These are phyloP conservation scores for Peniophora sp. DNA, from an alignment of 1,284 basidiomycete genomes.

Conservation along the genomic window DNA sequence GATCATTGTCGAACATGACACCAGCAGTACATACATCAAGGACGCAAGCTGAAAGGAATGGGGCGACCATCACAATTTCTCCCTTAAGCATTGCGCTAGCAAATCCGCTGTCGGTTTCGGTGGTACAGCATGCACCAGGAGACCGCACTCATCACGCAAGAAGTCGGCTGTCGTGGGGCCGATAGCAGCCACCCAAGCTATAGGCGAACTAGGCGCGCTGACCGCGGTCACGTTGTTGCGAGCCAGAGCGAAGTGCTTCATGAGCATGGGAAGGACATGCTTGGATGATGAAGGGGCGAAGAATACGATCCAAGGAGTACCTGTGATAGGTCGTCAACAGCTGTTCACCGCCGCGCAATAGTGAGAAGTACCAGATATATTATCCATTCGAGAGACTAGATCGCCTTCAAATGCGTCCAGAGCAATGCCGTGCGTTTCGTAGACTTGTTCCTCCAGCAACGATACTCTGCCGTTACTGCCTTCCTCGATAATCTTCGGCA, in stretches of 20 bases:
- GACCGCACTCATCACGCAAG: conserved; percentile 34
- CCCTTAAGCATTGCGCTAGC: conserved; percentile 20
- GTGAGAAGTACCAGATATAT: conserved; percentile 4
- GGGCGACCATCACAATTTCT: no score
- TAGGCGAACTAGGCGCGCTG: not conserved
- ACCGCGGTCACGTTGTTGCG: not conserved
- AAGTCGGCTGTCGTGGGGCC: conserved; percentile 57
- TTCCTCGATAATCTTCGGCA: conserved; percentile 41
- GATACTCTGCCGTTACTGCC: conserved; percentile 29
- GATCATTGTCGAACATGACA: no score
- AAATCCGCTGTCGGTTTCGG: conserved; percentile 48
- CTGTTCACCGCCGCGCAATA: not conserved
- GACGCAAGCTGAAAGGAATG: no score
- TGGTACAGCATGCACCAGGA: conserved; percentile 47
- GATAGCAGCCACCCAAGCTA: conserved; percentile 46
- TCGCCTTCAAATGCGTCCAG: not conserved
- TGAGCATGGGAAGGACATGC: conserved; percentile 45
- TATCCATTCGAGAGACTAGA: not conserved
- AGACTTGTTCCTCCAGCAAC: conserved; percentile 51
- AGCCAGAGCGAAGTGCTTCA: conserved; percentile 32
- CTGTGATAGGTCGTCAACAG: not conserved
- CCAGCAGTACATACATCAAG: no score
- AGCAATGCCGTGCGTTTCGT: conserved; percentile 43
- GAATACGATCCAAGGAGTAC: conserved; percentile 60
- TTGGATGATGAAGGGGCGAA: conserved; percentile 70